phyloP scores from a whole-genome alignment of 768 basidiomycete species.

The Naganishia antarctica region DNA sequence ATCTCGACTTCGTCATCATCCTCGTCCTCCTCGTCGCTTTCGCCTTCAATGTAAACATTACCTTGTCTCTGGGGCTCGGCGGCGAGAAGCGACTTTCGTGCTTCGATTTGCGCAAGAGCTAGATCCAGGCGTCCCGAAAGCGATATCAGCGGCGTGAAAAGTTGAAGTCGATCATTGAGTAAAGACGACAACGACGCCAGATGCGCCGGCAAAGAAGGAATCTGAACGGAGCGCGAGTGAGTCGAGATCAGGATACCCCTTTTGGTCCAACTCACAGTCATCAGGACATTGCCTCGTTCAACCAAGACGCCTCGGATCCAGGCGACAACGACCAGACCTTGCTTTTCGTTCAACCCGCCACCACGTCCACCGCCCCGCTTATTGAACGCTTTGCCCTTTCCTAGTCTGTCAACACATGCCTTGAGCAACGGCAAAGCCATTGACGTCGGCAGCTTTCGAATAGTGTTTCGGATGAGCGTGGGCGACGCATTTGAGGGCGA shows the following conservation, averaged over 20 bases:
- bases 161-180: slow-evolving; percentile 67
- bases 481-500: slow-evolving; percentile 78
- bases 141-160: slow-evolving; percentile 78
- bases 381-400: slow-evolving; percentile 72
- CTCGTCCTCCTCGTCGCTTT: slow-evolving; percentile 64
- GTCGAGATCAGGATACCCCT: not conserved
- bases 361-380: slow-evolving; percentile 64
- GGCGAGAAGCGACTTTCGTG: slow-evolving; percentile 72
- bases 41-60: slow-evolving; percentile 66
- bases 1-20: slow-evolving; percentile 57
- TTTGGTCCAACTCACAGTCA: slow-evolving; percentile 64
- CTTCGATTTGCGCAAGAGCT: slow-evolving; percentile 86
- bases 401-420: slow-evolving; percentile 82
- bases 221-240: slow-evolving; percentile 54
- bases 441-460: slow-evolving; percentile 77
- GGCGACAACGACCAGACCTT: slow-evolving; percentile 46
- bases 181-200: slow-evolving; percentile 74
- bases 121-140: slow-evolving; percentile 87
- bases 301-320: slow-evolving; percentile 66
- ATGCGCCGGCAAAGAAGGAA: slow-evolving; percentile 84
- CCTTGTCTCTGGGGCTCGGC: slow-evolving; percentile 48
- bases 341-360: slow-evolving; percentile 55
- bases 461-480: slow-evolving; percentile 76
- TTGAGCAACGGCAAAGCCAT: slow-evolving; percentile 78
- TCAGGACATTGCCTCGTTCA: slow-evolving; percentile 81